Percentiles rank a stretch among this genome's conserved stretches.
Conservation (phyloP, 2,329 filamentous ascomycete species). For the Trichocomaceae sp. region DNA sequence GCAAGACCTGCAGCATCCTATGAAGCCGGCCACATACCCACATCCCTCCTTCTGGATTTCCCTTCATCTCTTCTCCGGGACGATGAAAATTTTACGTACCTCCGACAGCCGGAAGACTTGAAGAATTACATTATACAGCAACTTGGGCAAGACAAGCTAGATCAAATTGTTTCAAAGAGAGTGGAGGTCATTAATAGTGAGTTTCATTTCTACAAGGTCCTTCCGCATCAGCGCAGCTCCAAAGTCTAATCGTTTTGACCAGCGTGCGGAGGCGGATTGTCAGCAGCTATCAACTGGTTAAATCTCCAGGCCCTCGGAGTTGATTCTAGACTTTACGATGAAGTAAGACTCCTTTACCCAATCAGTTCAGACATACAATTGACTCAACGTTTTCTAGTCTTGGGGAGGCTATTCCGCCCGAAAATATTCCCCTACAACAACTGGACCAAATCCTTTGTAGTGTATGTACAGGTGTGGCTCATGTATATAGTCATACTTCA, state of each 20-base stretch:
- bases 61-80: not conserved
- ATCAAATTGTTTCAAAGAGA: not conserved
- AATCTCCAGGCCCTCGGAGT: not conserved
- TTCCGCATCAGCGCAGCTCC: not conserved
- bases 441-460: not conserved
- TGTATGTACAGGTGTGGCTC: not conserved
- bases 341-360: not conserved
- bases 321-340: not conserved
- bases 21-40: conserved; percentile 1
- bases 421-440: not conserved
- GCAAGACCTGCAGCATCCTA: not conserved
- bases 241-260: not conserved
- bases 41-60: not conserved
- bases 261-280: not conserved
- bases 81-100: not conserved
- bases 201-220: not conserved
- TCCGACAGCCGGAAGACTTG: not conserved
- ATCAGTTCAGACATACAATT: not conserved
- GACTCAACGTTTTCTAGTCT: not conserved
- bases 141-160: conserved; percentile 1
- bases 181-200: not conserved
- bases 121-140: not conserved
- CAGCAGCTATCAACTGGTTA: not conserved
- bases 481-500: not conserved
- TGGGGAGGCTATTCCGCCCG: conserved; percentile 2